Conservation (phyloP, 1,139 yeast genomes). For the Protomyces inouyei region DNA sequence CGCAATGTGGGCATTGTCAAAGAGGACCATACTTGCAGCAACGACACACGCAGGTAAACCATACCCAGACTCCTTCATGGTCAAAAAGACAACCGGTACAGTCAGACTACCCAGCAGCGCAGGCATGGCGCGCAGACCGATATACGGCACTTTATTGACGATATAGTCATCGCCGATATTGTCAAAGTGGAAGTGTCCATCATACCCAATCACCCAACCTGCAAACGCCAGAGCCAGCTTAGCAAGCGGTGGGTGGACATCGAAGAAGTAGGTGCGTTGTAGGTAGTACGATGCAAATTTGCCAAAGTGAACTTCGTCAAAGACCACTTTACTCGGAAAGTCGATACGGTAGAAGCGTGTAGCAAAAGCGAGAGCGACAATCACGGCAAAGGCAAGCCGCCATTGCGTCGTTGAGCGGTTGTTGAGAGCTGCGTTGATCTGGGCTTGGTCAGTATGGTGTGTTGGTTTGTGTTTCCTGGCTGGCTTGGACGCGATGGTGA, state of each 20-base stretch:
- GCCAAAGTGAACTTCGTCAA: slow-evolving; percentile 98
- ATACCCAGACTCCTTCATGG: slow-evolving; percentile 78
- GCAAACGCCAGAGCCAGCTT: slow-evolving; percentile 84
- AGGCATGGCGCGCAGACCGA: slow-evolving; percentile 75
- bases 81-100: slow-evolving; percentile 74
- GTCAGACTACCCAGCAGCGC: slow-evolving; percentile 80
- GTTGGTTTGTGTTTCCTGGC: not conserved
- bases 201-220: slow-evolving; percentile 84
- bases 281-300: slow-evolving; percentile 70
- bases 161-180: slow-evolving; percentile 81
- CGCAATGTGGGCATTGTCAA: slow-evolving; percentile 87
- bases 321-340: slow-evolving; percentile 81
- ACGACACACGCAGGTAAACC: slow-evolving; percentile 71
- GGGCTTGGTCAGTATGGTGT: not conserved
- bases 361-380: slow-evolving; percentile 62
- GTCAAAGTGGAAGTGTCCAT: slow-evolving; percentile 86
- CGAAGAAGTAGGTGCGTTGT: slow-evolving; percentile 82
- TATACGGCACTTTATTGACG: slow-evolving; percentile 73
- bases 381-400: slow-evolving; percentile 38
- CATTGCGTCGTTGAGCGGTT: slow-evolving; percentile 1
- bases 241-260: slow-evolving; percentile 97
- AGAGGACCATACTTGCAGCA: slow-evolving; percentile 73
- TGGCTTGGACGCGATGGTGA: not conserved
- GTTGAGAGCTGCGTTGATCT: not conserved
- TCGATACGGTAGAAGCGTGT: slow-evolving; percentile 68